Evolutionary conservation across 805 yeast species (phyloP), one percentile per base, ranked within the genome.

Genomic region (Yamadazyma insecticola): DNA sequence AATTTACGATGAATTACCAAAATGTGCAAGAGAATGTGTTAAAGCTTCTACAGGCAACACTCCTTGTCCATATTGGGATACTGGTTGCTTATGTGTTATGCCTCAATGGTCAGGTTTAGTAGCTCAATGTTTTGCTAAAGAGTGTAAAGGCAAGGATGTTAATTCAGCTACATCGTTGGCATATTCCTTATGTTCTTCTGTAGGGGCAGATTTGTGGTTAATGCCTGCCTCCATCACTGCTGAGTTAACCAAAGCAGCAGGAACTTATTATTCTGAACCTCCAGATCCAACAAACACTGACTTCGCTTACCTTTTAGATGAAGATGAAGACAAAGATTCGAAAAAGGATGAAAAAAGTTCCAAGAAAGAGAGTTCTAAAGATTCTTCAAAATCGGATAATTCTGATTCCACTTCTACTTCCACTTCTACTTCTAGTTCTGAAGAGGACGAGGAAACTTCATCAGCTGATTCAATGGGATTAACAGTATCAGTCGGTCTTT

Each of bases 21-120:
- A 44, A 2, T 70, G 74, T 49, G 75, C 74, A 22, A 37, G 50
- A 32, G 40, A 50, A 4, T 69, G 75, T 49, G 70, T 62, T 12
- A 47, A 60, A 29, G 47, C 50, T 19, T 45, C 53, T 16, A 55
- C 63, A 9, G 49, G 53, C 21, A 65, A 59, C 31, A 70, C 75
- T 5, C 74, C 74, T 14, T 69, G 75, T 41, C 75, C 75, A 27
- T 66, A 68, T 47, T 68, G 73, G 73, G 74, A 68, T 41, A 64
- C 73, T 17, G 74, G 74, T 6, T 68, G 74, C 39, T 55, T 68
- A 29, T 68, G 74, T 38, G 68, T 67, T 18, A 65, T 68, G 70
- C 66, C 71, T 11, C 64, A 58, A 38, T 67, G 68, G 67, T 54
- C 62, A 22, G 70, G 70, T 5, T 35, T 43, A 32, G 72, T 68